A percentile compares a stretch with the other conserved stretches of the same genome.
Conservation (phyloP, 164 flowering plant genomes). For the Platanus orientalis region DNA sequence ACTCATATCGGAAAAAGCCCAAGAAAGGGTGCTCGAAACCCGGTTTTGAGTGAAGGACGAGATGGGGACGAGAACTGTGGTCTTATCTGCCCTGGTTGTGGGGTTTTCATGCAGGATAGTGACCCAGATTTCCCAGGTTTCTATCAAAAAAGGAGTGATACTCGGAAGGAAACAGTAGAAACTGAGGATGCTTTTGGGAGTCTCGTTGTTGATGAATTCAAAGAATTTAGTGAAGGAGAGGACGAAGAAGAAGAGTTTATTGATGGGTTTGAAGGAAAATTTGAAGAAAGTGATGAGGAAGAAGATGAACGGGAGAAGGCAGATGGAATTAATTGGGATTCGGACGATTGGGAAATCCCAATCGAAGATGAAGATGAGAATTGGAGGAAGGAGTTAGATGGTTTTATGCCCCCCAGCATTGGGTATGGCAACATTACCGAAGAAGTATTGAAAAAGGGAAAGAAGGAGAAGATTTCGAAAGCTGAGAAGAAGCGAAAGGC, state of each 20-base stretch:
- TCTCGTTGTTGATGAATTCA: slow-evolving; percentile 18
- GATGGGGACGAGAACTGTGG: slow-evolving; percentile 71
- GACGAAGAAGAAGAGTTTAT: slow-evolving; percentile 24
- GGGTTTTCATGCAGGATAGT: slow-evolving; percentile 86
- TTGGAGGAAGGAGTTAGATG: slow-evolving; percentile 51
- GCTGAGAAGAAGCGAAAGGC: slow-evolving; percentile 64
- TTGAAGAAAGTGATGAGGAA: slow-evolving; percentile 36
- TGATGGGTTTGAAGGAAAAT: slow-evolving; percentile 28
- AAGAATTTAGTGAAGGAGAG: slow-evolving; percentile 11
- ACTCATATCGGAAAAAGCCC: slow-evolving; percentile 14
- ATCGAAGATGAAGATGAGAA: slow-evolving; percentile 46
- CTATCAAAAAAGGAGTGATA: slow-evolving; percentile 42
- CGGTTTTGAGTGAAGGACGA: slow-evolving; percentile 77
- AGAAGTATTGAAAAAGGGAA: slow-evolving; percentile 43
- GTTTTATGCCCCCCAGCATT: slow-evolving; percentile 63
- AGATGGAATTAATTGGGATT: slow-evolving; percentile 60
- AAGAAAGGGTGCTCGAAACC: slow-evolving; percentile 23
- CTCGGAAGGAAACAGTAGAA: slow-evolving; percentile 11
- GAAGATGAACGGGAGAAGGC: slow-evolving; percentile 11
- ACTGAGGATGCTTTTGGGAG: slow-evolving; percentile 13
- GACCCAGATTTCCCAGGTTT: slow-evolving; percentile 84
- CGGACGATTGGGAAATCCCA: slow-evolving; percentile 55
- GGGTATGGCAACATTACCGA: slow-evolving; percentile 89
- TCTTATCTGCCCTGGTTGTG: slow-evolving; percentile 92
- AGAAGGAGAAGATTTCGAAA: slow-evolving; percentile 53